phyloP scores from a whole-genome alignment of 352 stramenopile genomes.

The Pythium guiyangense region DNA sequence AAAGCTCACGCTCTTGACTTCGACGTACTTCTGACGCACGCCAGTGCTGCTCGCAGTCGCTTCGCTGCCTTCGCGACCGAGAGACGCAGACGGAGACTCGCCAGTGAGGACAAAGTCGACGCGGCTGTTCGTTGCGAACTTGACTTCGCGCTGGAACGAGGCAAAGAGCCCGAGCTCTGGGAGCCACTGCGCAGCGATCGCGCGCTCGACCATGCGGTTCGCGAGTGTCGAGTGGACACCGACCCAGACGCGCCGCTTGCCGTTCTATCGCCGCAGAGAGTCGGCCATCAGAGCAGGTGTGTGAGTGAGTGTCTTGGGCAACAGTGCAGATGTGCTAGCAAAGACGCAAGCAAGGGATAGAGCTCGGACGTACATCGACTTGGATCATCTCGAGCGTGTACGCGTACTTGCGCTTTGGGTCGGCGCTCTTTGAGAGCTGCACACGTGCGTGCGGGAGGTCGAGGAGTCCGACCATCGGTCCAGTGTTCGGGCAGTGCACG shows the following conservation, averaged over 20 bases:
- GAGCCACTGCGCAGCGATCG: slow-evolving; percentile 56
- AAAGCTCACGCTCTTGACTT: slow-evolving; percentile 85
- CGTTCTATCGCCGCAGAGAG: slow-evolving; percentile 37
- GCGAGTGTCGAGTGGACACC: slow-evolving; percentile 72
- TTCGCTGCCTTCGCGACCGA: too few relatives aligned
- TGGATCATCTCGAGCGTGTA: slow-evolving; percentile 86
- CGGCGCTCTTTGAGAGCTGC: slow-evolving; percentile 71
- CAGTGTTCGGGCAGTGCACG: slow-evolving; percentile 83
- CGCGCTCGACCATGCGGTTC: slow-evolving; percentile 77
- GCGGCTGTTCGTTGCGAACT: slow-evolving; percentile 76
- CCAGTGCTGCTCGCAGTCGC: too few relatives aligned
- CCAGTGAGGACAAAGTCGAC: slow-evolving; percentile 76
- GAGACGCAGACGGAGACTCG: slow-evolving; percentile 19
- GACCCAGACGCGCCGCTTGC: slow-evolving; percentile 61
- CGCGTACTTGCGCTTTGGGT: slow-evolving; percentile 77
- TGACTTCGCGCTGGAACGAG: slow-evolving; percentile 62
- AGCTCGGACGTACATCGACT: slow-evolving; percentile 49
- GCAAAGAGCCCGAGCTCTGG: slow-evolving; percentile 54
- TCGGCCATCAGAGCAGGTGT: too few relatives aligned
- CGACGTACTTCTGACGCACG: slow-evolving; percentile 63
- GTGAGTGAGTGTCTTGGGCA: too few relatives aligned
- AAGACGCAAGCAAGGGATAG: background rate
- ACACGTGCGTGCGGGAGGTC: slow-evolving; percentile 58
- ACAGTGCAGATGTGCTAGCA: too few relatives aligned
- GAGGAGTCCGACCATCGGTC: slow-evolving; percentile 76